Conservation (phyloP, 768 basidiomycete genomes). For the Myochromella boudieri region DNA sequence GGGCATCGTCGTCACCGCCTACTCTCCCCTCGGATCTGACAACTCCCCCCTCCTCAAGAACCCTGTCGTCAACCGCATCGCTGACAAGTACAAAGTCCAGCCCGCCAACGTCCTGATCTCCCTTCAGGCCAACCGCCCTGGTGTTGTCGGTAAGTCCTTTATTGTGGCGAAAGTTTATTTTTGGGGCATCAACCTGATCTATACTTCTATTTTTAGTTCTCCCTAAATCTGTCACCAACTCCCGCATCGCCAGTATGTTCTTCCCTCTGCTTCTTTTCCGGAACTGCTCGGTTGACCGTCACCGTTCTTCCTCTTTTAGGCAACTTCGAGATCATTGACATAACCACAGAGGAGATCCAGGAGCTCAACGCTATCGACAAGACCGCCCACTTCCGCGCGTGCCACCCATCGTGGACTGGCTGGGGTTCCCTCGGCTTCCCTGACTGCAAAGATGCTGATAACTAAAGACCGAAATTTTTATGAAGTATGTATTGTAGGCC, state of each 20-base stretch:
- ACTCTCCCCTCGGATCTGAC: slow-evolving; percentile 77
- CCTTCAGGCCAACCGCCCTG: slow-evolving; percentile 67
- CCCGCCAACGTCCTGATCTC: slow-evolving; percentile 72
- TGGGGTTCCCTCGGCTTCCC: slow-evolving; percentile 19
- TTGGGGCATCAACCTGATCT: background rate
- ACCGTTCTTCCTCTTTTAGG: slow-evolving; percentile 28
- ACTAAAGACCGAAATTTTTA: too few relatives aligned
- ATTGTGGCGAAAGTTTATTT: background rate
- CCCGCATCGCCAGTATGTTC: slow-evolving; percentile 55
- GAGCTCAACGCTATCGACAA: slow-evolving; percentile 62
- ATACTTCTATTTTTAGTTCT: slow-evolving; percentile 42
- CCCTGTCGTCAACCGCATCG: slow-evolving; percentile 58
- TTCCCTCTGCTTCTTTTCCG: background rate
- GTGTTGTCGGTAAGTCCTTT: slow-evolving; percentile 46
- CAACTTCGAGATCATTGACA: slow-evolving; percentile 61
- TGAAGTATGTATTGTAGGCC: too few relatives aligned
- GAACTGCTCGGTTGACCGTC: background rate
- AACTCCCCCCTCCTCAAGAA: slow-evolving; percentile 67
- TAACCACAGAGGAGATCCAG: slow-evolving; percentile 59
- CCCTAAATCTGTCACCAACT: slow-evolving; percentile 73
- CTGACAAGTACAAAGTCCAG: slow-evolving; percentile 55
- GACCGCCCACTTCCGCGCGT: slow-evolving; percentile 61
- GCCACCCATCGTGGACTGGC: slow-evolving; percentile 53
- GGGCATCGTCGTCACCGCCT: slow-evolving; percentile 73
- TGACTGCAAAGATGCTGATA: slow-evolving; percentile 18